These are phyloP conservation scores for Amanita rubescens DNA, from an alignment of 768 basidiomycete genomes.

Conservation along the genomic window DNA sequence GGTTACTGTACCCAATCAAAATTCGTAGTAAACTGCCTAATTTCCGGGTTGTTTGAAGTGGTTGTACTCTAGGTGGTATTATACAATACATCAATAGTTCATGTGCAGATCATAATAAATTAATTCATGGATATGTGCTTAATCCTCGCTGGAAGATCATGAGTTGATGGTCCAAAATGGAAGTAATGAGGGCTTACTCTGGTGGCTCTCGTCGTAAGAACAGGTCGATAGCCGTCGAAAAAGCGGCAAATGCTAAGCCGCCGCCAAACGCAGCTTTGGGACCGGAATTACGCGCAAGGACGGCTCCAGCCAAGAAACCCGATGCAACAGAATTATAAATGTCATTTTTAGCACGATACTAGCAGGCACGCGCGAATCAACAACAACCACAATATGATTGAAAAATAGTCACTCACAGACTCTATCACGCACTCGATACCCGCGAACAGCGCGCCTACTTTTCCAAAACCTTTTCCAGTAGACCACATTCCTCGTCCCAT, in stretches of 20 bases:
- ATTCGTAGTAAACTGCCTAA: too few relatives aligned
- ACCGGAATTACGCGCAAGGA: constrained; percentile 83
- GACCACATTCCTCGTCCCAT: constrained; percentile 93
- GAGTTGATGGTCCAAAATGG: neutral
- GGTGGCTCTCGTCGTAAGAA: constrained; percentile 76
- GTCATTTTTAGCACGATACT: constrained; percentile 97
- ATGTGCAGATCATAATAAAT: constrained; percentile 1
- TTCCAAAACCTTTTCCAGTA: constrained; percentile 87
- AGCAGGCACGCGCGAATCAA: neutral
- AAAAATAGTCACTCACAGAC: constrained; percentile 50
- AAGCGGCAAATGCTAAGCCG: constrained; percentile 87
- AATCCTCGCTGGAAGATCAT: constrained; percentile 30
- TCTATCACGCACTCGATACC: constrained; percentile 95
- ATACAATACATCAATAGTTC: constrained; percentile 13
- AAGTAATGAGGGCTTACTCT: constrained; percentile 46
- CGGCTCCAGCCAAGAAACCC: constrained; percentile 83
- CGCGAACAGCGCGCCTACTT: constrained; percentile 91
- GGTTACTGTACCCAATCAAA: neutral
- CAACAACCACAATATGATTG: neutral
- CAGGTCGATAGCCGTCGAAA: constrained; percentile 83
- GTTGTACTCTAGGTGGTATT: constrained; percentile 13
- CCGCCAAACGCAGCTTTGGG: constrained; percentile 84
- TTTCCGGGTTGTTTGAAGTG: neutral
- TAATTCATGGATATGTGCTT: constrained; percentile 7
- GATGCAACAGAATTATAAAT: constrained; percentile 85